phyloP scores from a whole-genome alignment of 2,329 filamentous ascomycete species.

The Penicillium sp. region DNA sequence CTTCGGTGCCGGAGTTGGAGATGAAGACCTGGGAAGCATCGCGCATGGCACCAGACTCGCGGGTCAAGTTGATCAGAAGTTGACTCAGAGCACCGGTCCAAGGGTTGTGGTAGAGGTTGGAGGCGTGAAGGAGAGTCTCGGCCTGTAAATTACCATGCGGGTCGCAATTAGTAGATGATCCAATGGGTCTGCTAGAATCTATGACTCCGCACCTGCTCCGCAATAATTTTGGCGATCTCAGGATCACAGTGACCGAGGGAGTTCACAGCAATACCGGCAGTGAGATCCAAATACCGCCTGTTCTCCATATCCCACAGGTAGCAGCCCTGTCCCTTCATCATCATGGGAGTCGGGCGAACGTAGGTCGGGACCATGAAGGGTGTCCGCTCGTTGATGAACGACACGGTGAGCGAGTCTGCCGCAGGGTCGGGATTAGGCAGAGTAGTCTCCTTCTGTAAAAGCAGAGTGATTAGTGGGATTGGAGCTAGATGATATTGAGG shows the following conservation, averaged over 20 bases:
- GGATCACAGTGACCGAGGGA: conserved; percentile 87
- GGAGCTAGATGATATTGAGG: background rate
- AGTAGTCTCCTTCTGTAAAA: conserved; percentile 47
- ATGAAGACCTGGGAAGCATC: conserved; percentile 80
- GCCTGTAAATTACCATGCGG: conserved; percentile 47
- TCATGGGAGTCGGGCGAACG: conserved; percentile 83
- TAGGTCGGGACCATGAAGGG: conserved; percentile 97
- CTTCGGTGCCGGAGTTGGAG: conserved; percentile 95
- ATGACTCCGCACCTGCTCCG: conserved; percentile 65
- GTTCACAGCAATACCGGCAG: conserved; percentile 94
- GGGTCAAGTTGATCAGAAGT: conserved; percentile 78
- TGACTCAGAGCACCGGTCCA: conserved; percentile 92
- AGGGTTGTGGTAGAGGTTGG: conserved; percentile 95
- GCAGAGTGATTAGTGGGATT: background rate
- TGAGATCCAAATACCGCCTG: conserved; percentile 88
- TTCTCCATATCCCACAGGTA: conserved; percentile 91
- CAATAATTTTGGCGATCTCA: conserved; percentile 71
- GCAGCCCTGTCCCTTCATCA: conserved; percentile 82
- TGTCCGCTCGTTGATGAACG: conserved; percentile 72
- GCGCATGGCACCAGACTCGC: conserved; percentile 77
- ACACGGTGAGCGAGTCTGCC: conserved; percentile 70
- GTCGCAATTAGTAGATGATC: conserved; percentile 4
- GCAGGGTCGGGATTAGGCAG: conserved; percentile 72
- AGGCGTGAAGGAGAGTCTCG: conserved; percentile 81
- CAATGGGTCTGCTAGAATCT: background rate